Evolutionary conservation across 2,329 filamentous ascomycete species (phyloP), one percentile per base, ranked within the genome.

Genomic region (Pseudovirgaria hyperparasitica): DNA sequence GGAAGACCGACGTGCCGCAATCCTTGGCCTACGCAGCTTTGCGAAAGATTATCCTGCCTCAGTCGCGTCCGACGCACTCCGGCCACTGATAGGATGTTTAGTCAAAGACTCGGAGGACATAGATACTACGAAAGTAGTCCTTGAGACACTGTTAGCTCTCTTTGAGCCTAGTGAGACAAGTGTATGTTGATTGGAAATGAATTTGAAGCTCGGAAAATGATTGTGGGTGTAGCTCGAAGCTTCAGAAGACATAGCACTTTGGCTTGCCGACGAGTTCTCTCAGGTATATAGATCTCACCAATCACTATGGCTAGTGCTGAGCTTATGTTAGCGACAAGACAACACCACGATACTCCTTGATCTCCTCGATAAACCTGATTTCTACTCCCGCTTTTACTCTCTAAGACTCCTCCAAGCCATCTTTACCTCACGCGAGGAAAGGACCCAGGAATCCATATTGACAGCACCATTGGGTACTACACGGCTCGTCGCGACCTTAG

Each of bases 181-280:
- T 45, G 66, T 70, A 38, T 37, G 67, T 61, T 35, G 28, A 10
- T 11, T 14, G 12, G n/a, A 12, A 18, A 29, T 16, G 15, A 8
- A 23, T 16, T 14, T 9, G 15, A 14, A n/a, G 4, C 9, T 13
- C 9, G 12, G 16, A 19, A 22, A 23, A 27, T 36, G 24, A 28
- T 27, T 26, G n/a, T 9, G 22, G 28, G 13, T 36, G 65, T 48
- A 92, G 82, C 64, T 84, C 17, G 87, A 96, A 66, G 84, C 87
- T 28, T 93, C 87, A 9, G 87, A 96, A 38, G 90, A 98, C 56
- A 92, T 98, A 42, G 80, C 80, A 11, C 63, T 96, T 16, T 98
- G 90, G 85, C 67, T 98, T 32, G 90, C 90, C 28, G 90, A 98
- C 57, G 87, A 96, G 55, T 98, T 98, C 52, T 94, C 90, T 18